These are phyloP conservation scores for Ganoderma leucocontextum DNA, from an alignment of 1,284 basidiomycete species.

Conservation along the genomic window DNA sequence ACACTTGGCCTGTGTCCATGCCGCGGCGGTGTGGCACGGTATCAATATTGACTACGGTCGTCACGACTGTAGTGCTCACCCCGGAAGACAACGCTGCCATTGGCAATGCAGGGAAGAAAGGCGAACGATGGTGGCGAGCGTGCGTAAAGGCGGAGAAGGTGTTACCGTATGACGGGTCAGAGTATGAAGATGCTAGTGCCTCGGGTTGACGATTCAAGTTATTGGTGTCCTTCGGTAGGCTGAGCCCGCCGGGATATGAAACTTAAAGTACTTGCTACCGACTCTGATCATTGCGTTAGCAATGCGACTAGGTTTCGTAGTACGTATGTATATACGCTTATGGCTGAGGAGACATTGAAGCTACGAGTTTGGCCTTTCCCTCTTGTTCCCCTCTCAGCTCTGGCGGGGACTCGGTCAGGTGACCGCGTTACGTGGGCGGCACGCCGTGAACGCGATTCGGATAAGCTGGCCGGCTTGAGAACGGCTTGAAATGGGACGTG, in stretches of 20 bases:
- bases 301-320: not conserved
- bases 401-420: conserved; percentile 1
- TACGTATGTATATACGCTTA: not conserved
- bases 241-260: too few relatives aligned
- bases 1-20: not conserved
- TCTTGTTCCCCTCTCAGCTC: too few relatives aligned
- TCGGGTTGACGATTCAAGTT: not conserved
- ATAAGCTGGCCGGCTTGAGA: not conserved
- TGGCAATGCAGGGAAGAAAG: conserved; percentile 51
- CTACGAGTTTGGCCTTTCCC: not conserved
- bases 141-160: conserved; percentile 1
- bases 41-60: not conserved
- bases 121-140: conserved; percentile 24
- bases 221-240: too few relatives aligned
- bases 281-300: too few relatives aligned
- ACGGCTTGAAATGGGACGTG: not conserved
- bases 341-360: not conserved
- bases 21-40: not conserved
- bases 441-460: not conserved
- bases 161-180: not conserved
- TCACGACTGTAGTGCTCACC: conserved; percentile 41
- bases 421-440: not conserved
- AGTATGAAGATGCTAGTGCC: not conserved
- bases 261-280: too few relatives aligned
- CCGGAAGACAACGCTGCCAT: conserved; percentile 51